Conservation (phyloP, 2,329 filamentous ascomycete species). For the Clonostachys byssicola region DNA sequence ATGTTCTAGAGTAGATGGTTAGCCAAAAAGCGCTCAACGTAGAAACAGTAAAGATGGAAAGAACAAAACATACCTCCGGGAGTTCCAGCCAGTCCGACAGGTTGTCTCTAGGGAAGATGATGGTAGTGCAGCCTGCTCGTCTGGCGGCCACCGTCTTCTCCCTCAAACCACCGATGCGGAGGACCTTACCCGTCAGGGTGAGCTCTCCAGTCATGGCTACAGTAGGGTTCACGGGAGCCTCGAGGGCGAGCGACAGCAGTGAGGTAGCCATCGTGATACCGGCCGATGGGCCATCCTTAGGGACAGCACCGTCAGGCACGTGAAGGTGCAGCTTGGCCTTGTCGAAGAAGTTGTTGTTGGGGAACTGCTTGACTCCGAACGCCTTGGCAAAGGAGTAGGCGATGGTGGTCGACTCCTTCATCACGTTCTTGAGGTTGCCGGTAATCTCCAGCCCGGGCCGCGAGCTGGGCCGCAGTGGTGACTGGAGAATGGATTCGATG, state of each 20-base stretch:
- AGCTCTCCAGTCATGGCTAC: constrained; percentile 98
- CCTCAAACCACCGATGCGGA: constrained; percentile 87
- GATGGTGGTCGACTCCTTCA: constrained; percentile 96
- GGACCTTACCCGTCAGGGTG: constrained; percentile 93
- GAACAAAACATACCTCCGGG: constrained; percentile 73
- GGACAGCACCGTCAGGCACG: constrained; percentile 92
- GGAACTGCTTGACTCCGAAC: constrained; percentile 77
- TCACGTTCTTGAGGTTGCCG: constrained; percentile 90
- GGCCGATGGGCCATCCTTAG: constrained; percentile 89
- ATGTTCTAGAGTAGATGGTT: constrained; percentile 69
- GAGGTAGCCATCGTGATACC: constrained; percentile 99
- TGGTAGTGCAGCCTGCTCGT: constrained; percentile 84
- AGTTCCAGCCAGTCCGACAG: constrained; percentile 96
- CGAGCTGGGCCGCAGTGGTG: constrained; percentile 68
- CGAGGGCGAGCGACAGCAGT: constrained; percentile 77
- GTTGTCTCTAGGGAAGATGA: constrained; percentile 95
- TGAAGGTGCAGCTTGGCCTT: constrained; percentile 93
- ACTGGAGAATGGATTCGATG: constrained; percentile 93
- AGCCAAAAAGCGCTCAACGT: background rate
- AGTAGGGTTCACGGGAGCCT: constrained; percentile 74
- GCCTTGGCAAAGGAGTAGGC: constrained; percentile 96
- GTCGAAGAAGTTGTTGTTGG: constrained; percentile 92
- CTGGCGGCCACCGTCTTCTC: constrained; percentile 97
- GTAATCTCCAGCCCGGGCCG: constrained; percentile 83
- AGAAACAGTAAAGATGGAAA: background rate